Evolutionary conservation across 177 flowering plant genomes (phyloP).

Genomic region (Vitis hybrid): DNA sequence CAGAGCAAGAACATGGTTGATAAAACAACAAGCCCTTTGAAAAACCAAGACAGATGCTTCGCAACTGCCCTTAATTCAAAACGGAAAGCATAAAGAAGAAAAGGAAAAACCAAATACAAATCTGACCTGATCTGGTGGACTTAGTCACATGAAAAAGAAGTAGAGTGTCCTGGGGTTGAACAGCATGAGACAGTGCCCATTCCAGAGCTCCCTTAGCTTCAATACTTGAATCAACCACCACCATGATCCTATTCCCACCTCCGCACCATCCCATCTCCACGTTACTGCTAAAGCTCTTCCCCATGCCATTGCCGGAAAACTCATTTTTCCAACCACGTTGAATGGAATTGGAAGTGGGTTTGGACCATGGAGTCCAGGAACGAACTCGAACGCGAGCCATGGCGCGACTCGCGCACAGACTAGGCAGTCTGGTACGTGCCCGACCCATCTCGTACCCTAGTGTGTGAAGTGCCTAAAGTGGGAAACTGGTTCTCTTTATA

Average conservation of each 20-base stretch:
- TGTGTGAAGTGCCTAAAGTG: background rate
- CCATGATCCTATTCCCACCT: conserved; percentile 46
- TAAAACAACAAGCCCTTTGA: background rate
- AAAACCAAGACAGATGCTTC: too few species aligned
- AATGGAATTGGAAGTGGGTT: conserved; percentile 3
- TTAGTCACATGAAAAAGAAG: conserved; percentile 39
- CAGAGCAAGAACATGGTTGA: background rate
- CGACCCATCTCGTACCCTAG: background rate
- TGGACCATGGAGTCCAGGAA: conserved; percentile 16
- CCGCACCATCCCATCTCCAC: conserved; percentile 6
- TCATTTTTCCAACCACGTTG: conserved; percentile 6
- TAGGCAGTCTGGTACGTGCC: conserved; percentile 13
- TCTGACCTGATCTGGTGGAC: conserved; percentile 25
- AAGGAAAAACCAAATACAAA: background rate
- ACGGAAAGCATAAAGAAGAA: background rate
- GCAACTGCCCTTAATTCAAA: too few species aligned
- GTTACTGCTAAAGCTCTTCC: background rate
- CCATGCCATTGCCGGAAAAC: conserved; percentile 9
- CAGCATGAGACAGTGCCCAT: conserved; percentile 56
- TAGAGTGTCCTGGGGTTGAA: conserved; percentile 47
- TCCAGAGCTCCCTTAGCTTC: conserved; percentile 61
- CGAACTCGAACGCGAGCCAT: conserved; percentile 22
- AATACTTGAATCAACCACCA: conserved; percentile 50
- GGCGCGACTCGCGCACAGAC: conserved; percentile 18
- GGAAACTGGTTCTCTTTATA: background rate